phyloP scores from a whole-genome alignment of 208 protist species.

The Leishmania arabica region DNA sequence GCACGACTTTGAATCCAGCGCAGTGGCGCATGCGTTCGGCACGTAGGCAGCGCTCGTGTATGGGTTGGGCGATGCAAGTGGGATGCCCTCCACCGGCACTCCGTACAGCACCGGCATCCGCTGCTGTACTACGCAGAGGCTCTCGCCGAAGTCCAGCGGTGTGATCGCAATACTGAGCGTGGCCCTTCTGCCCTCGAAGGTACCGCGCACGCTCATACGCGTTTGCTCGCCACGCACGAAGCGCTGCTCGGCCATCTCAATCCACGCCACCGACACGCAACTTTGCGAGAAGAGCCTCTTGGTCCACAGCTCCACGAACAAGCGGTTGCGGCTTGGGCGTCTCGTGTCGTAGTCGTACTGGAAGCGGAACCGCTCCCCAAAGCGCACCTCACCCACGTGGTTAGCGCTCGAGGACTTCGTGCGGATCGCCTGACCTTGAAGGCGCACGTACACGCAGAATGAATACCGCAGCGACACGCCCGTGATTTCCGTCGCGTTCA shows the following conservation, averaged over 20 bases:
- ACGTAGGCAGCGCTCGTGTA: conserved; percentile 44
- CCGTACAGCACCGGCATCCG: conserved; percentile 10
- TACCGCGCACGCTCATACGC: conserved; percentile 38
- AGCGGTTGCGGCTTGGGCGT: conserved; percentile 29
- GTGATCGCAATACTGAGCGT: conserved; percentile 34
- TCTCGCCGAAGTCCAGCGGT: conserved; percentile 44
- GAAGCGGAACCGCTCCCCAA: conserved; percentile 53
- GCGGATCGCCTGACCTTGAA: conserved; percentile 60
- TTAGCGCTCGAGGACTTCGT: conserved; percentile 29
- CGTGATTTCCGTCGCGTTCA: conserved; percentile 32
- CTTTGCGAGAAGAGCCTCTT: conserved; percentile 48
- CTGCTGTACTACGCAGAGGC: neutral
- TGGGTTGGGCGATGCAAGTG: conserved; percentile 22
- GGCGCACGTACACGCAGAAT: conserved; percentile 55
- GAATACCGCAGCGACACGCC: conserved; percentile 35
- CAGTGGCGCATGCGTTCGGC: conserved; percentile 13
- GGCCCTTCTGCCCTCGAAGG: conserved; percentile 43
- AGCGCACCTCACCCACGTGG: conserved; percentile 25
- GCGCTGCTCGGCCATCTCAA: conserved; percentile 37
- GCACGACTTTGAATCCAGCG: conserved; percentile 10
- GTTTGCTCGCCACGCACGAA: conserved; percentile 33
- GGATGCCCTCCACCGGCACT: conserved; percentile 32
- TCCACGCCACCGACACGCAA: conserved; percentile 53
- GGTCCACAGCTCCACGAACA: conserved; percentile 62
- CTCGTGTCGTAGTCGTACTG: conserved; percentile 31